Base-by-base conservation (phyloP, 164 flowering plant species). In the Hamamelis virginiana region DNA sequence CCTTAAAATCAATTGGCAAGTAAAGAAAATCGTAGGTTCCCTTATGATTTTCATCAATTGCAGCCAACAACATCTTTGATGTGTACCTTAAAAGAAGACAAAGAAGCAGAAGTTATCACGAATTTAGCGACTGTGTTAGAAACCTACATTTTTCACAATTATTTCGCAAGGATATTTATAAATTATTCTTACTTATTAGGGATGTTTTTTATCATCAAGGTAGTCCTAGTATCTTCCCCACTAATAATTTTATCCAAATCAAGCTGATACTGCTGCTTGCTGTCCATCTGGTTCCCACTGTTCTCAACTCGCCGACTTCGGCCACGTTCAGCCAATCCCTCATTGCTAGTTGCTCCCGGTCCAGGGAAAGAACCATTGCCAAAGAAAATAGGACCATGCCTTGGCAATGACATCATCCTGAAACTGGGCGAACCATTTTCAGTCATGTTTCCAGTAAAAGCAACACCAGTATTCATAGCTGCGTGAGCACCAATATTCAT, bases 361-460 rank as follows among this genome's bases (percentile, higher is more conserved):
- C 87, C 86, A 18, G 83, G 71, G 72, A 70, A 86, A 13, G 81
- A 79, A 63, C 87, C 83, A 73, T 78, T 80, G 13, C 89, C 83
- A 48, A 80, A 71, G 69, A 81, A 85, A 66, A 83, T 41, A 18
- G 87, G 86, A 74, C 84, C 76, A 70, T 77, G 77, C 80, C 90
- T 87, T 21, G 85, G 87, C 23, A 87, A 74, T 28, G 93, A 69
- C 81, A 87, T 77, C 89, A 90, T 80, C 72, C 88, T 75, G 45
- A 83, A 80, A 81, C 74, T 83, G 12, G 96, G 84, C 0, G 90
- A 87, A 71, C 89, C 87, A 76, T 74, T 89, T 74, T 88, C 98
- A 69, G 78, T 59, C 23, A 85, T 73, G 74, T 75, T 88, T 68
- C 87, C 88, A 46, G 86, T 74, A 70, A 76, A 76, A 71, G 78